These are phyloP conservation scores for Aspergillus vadensis DNA, from an alignment of 2,329 filamentous ascomycete species.

Conservation along the genomic window DNA sequence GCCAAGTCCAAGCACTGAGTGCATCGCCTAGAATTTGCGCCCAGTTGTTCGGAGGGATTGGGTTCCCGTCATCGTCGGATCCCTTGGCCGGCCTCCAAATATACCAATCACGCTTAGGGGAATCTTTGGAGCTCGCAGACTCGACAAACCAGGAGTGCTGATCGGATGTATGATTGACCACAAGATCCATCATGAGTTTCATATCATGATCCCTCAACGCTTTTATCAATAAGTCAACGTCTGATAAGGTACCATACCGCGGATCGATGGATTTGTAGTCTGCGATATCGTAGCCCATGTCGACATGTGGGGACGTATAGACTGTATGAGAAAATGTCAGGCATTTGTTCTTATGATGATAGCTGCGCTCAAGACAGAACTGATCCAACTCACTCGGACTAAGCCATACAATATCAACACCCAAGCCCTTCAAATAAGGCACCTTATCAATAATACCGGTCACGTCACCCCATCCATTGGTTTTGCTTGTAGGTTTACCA, in stretches of 20 bases:
- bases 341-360: too few relatives aligned
- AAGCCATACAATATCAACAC: conserved; percentile 62
- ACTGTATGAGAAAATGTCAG: too few relatives aligned
- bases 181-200: conserved; percentile 71
- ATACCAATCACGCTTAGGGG: conserved; percentile 69
- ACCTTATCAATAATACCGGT: conserved; percentile 64
- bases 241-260: conserved; percentile 67
- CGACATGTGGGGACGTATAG: conserved; percentile 54
- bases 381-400: conserved; percentile 32
- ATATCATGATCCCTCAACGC: conserved; percentile 64
- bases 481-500: conserved; percentile 40
- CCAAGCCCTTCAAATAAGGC: conserved; percentile 64
- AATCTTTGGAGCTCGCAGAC: conserved; percentile 61
- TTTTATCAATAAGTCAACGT: conserved; percentile 63
- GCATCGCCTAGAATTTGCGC: conserved; percentile 40
- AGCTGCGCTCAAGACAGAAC: too few relatives aligned
- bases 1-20: conserved; percentile 56
- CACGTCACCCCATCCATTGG: conserved; percentile 64
- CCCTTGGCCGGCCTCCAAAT: conserved; percentile 56
- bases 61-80: conserved; percentile 60
- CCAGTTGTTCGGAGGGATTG: conserved; percentile 68
- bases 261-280: conserved; percentile 63
- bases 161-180: conserved; percentile 75
- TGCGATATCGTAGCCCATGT: conserved; percentile 56
- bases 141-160: conserved; percentile 72